Base-by-base conservation (phyloP, 139 green algal genomes). In the Microglena sp. region DNA sequence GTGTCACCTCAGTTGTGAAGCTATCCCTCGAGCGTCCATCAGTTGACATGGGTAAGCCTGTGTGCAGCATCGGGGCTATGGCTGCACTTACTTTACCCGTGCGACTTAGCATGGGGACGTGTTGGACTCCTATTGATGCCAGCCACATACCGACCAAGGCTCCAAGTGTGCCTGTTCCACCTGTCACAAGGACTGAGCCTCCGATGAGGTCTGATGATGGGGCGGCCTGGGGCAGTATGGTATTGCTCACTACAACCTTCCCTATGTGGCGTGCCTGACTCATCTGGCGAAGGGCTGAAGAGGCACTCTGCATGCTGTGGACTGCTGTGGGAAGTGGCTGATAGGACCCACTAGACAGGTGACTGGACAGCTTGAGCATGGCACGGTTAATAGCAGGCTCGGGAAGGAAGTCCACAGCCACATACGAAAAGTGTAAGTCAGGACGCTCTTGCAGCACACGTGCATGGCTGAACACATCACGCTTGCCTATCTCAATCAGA, bases 401-500 rank as follows among this genome's bases (percentile, higher is more conserved):
- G 0, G 86, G 70, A 76, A 96, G 79, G 79, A 93, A 94, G 73
- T 96, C 89, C 29, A 96, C 77, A 8, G 89, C 89, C 32, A 96
- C 53, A 5, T 92, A 70, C 8, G 74, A 67, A 72, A 92, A 92
- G 8, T 8, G 21, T 43, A 90, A 69, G 54, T 95, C 89, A 18
- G 88, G 82, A 1, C 89, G 83, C 69, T 95, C 83, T 40, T 82
- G 73, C 24, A 63, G 53, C 5, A 88, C 68, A 22, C 83, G 72
- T 1, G 62, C 66, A 0, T 71, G 53, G 33, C 69, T 82, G 84
- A 80, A 93, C 56, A 96, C 87, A 77, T 92, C 89, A 33, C 89
- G 78, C 82, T 96, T 96, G 69, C 79, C 84, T 66, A 96, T 96
- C 75, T 96, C 89, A 31, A 91, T 79, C 62, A 94, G 80, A 0